A percentile compares a stretch with the other conserved stretches of the same genome.
These are phyloP conservation scores for Pichia ethanolica DNA, from an alignment of 805 yeast species.

Conservation along the genomic window DNA sequence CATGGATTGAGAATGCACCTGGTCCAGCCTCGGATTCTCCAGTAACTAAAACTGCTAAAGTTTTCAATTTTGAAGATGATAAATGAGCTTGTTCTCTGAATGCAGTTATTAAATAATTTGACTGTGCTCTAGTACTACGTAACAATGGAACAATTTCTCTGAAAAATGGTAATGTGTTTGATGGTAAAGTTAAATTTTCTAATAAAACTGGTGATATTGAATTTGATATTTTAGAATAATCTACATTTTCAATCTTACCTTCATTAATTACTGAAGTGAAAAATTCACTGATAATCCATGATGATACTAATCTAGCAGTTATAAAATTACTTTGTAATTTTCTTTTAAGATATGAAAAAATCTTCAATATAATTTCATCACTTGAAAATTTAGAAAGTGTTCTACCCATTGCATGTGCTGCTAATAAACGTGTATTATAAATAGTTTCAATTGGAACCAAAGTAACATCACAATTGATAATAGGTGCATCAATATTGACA, in stretches of 20 bases:
- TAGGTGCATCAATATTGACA: conserved; percentile 89
- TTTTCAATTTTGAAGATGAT: conserved; percentile 65
- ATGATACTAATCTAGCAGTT: conserved; percentile 69
- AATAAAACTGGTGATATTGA: conserved; percentile 7
- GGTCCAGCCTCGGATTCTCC: conserved; percentile 95
- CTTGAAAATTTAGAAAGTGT: conserved; percentile 44
- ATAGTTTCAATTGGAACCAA: conserved; percentile 71
- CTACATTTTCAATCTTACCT: conserved; percentile 27
- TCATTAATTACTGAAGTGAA: conserved; percentile 2
- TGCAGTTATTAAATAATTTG: conserved; percentile 72
- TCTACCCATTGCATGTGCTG: conserved; percentile 70
- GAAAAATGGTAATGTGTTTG: conserved; percentile 41
- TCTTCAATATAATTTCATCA: conserved; percentile 30
- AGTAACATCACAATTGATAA: conserved; percentile 84
- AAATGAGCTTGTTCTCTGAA: conserved; percentile 73
- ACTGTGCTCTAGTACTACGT: conserved; percentile 78
- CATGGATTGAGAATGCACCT: conserved; percentile 75
- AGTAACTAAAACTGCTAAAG: conserved; percentile 80
- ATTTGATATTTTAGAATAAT: conserved; percentile 12
- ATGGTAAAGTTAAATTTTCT: neutral
- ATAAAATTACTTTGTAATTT: conserved; percentile 48
- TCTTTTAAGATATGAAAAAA: conserved; percentile 32
- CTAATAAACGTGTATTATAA: conserved; percentile 65
- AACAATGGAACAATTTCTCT: conserved; percentile 84
- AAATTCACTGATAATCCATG: conserved; percentile 67